Conservation (phyloP, 352 stramenopile genomes). For the Nothophytophthora sp. region DNA sequence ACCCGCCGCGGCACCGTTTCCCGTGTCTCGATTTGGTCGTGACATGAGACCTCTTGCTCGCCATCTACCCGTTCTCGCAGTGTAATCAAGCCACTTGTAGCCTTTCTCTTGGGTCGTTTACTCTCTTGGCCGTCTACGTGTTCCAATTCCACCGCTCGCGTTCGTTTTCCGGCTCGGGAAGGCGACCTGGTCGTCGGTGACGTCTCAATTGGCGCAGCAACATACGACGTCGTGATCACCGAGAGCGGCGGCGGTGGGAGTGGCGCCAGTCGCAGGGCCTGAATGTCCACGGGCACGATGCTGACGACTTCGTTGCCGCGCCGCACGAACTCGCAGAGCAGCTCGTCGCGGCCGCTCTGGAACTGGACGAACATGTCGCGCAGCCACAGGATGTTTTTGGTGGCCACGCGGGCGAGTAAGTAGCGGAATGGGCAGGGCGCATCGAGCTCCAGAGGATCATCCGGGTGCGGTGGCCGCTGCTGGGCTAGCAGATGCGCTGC, state of each 20-base stretch:
- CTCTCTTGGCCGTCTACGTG: too few species aligned
- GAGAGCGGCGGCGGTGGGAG: constrained; percentile 9
- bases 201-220: background rate
- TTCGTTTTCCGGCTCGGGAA: too few species aligned
- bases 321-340: constrained; percentile 23
- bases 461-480: too few species aligned
- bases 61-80: too few species aligned
- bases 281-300: constrained; percentile 31
- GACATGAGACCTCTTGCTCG: too few species aligned
- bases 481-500: constrained; percentile 16
- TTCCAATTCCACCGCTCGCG: too few species aligned
- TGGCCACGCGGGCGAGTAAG: constrained; percentile 27
- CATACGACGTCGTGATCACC: background rate
- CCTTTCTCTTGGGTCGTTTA: too few species aligned
- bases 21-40: too few species aligned
- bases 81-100: too few species aligned
- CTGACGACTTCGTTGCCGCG: constrained; percentile 20
- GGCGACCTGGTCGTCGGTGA: too few species aligned
- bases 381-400: constrained; percentile 42
- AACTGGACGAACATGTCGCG: constrained; percentile 34
- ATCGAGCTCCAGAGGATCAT: too few species aligned
- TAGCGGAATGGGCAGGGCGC: constrained; percentile 21
- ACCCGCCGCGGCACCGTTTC: too few species aligned
- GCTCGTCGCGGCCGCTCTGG: constrained; percentile 16
- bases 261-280: constrained; percentile 6